Percentiles rank a stretch among this genome's conserved stretches.
These are phyloP conservation scores for Scenedesmus sp. DNA, from an alignment of 163 green algal species.

Conservation along the genomic window DNA sequence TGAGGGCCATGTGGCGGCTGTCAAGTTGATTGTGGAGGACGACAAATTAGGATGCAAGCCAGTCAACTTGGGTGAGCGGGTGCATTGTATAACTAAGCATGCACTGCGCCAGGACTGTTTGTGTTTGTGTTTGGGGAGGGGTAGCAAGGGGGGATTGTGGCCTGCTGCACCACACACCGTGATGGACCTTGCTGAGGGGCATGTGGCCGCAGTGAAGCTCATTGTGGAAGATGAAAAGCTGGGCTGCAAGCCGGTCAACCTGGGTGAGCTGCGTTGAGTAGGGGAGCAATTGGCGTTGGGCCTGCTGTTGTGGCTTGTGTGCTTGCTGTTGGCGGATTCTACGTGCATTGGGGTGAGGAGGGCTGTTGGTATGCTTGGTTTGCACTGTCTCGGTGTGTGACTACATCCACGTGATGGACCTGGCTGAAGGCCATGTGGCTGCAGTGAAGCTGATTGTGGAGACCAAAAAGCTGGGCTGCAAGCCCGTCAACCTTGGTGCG, in stretches of 20 bases:
- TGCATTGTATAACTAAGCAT: not conserved
- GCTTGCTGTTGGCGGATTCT: not conserved
- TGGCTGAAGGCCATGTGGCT: slow-evolving; percentile 70
- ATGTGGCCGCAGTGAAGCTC: slow-evolving; percentile 66
- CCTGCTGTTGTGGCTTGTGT: not conserved
- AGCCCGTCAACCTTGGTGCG: not conserved
- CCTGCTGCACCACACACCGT: slow-evolving; percentile 94
- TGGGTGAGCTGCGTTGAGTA: not conserved
- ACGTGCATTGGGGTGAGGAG: not conserved
- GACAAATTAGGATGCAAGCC: not conserved
- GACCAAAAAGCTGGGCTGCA: not conserved
- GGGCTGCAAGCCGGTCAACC: slow-evolving; percentile 9
- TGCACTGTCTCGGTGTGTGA: not conserved
- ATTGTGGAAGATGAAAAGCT: not conserved
- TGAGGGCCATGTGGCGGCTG: slow-evolving; percentile 28
- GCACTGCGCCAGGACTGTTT: not conserved
- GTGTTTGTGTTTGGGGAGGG: not conserved
- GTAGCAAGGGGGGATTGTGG: not conserved
- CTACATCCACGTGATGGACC: slow-evolving; percentile 95
- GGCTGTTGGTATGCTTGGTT: not conserved
- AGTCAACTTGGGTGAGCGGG: not conserved
- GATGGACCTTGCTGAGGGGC: slow-evolving; percentile 92
- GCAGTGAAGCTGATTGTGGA: not conserved
- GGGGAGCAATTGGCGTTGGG: not conserved
- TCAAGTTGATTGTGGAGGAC: not conserved